Evolutionary conservation across 2,329 filamentous ascomycete genomes (phyloP).

Genomic region (Aspergillus sp.): DNA sequence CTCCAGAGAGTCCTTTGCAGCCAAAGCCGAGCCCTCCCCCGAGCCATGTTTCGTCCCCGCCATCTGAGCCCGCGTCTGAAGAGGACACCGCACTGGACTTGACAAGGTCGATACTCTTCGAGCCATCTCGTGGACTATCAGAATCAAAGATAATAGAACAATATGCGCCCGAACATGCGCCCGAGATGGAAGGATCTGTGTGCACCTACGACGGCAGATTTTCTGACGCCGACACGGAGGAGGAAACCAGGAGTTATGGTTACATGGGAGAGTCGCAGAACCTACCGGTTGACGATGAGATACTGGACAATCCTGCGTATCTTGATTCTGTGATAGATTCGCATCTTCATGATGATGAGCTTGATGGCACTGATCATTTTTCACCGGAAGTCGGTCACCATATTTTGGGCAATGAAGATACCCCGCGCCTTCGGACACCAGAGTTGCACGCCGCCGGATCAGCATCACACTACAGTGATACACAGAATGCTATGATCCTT

Average conservation of each 20-base stretch:
- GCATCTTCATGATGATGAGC: conserved; percentile 37
- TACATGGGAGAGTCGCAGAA: conserved; percentile 29
- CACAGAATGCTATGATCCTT: conserved; percentile 4
- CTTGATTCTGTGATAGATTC: conserved; percentile 41
- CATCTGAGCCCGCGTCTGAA: conserved; percentile 25
- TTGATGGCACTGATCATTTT: conserved; percentile 27
- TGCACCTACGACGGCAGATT: conserved; percentile 44
- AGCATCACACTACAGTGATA: conserved; percentile 6
- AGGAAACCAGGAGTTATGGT: conserved; percentile 28
- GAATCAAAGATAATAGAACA: not conserved
- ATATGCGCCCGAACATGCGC: conserved; percentile 7
- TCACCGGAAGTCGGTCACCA: conserved; percentile 9
- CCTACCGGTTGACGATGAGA: conserved; percentile 32
- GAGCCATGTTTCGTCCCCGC: conserved; percentile 31
- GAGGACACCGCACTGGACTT: conserved; percentile 33
- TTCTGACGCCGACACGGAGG: conserved; percentile 46
- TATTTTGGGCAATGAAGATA: conserved; percentile 17
- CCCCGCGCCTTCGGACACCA: conserved; percentile 20
- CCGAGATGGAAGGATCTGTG: conserved; percentile 32
- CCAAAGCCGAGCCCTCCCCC: conserved; percentile 34
- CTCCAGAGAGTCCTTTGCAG: conserved; percentile 36
- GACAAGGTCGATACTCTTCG: conserved; percentile 43
- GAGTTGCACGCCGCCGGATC: conserved; percentile 14
- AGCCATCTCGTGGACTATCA: conserved; percentile 24
- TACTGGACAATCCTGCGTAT: conserved; percentile 41